A percentile compares a stretch with the other conserved stretches of the same genome.
Evolutionary conservation across 75 land plant genomes (phyloP).

Genomic region (Ceratopteris richardii): DNA sequence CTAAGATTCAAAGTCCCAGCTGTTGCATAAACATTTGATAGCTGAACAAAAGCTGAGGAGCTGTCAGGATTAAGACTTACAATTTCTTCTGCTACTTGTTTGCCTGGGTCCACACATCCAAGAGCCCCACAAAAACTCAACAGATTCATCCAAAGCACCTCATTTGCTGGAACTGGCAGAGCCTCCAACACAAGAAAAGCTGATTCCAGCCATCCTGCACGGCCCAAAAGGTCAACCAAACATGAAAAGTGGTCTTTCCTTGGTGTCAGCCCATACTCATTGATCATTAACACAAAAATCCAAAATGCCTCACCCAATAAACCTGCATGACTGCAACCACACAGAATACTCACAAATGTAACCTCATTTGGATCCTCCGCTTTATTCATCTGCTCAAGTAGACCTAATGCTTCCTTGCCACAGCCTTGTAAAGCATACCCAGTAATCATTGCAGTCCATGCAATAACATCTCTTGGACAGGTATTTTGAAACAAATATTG

Average conservation of each 20-base stretch:
- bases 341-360: slow-evolving; percentile 13
- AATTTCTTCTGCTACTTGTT: slow-evolving; percentile 8
- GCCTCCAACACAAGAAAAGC: slow-evolving; percentile 13
- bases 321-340: slow-evolving; percentile 26
- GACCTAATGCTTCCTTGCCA: slow-evolving; percentile 3
- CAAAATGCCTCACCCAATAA: slow-evolving; percentile 9
- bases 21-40: slow-evolving; percentile 29
- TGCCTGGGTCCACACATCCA: slow-evolving; percentile 9
- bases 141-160: slow-evolving; percentile 6
- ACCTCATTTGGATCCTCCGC: slow-evolving; percentile 12
- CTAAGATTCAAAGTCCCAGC: slow-evolving; percentile 21
- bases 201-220: slow-evolving; percentile 14
- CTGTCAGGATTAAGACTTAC: slow-evolving; percentile 8
- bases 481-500: slow-evolving; percentile 6
- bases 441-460: slow-evolving; percentile 21
- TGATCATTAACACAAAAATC: slow-evolving; percentile 5
- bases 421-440: slow-evolving; percentile 17
- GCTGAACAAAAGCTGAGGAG: slow-evolving; percentile 9
- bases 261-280: slow-evolving; percentile 7
- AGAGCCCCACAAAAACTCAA: slow-evolving; percentile 13
- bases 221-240: slow-evolving; percentile 18
- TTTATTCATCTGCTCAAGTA: slow-evolving; percentile 4
- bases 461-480: slow-evolving; percentile 3
- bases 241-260: slow-evolving; percentile 15
- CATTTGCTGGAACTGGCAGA: slow-evolving; percentile 17